These are phyloP conservation scores for Aspergillus terreus DNA, from an alignment of 2,329 filamentous ascomycete species.

Conservation along the genomic window DNA sequence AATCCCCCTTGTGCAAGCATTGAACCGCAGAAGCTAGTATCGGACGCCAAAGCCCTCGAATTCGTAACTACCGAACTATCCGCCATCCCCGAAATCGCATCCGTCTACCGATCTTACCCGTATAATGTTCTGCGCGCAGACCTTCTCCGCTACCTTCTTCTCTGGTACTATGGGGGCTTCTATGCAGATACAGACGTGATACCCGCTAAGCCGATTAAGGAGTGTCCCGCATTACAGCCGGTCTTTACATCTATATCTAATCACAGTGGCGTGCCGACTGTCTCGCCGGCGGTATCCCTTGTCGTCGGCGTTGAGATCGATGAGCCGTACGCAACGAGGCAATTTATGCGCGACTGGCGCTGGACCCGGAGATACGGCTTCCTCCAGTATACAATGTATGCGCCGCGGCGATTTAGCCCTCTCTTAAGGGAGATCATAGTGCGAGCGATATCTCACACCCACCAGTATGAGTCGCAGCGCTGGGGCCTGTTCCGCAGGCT, in stretches of 20 bases:
- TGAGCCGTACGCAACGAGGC: constrained; percentile 30
- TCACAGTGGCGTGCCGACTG: not conserved
- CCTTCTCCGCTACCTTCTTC: constrained; percentile 34
- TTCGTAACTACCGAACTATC: constrained; percentile 25
- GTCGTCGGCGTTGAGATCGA: constrained; percentile 34
- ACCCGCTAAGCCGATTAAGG: constrained; percentile 24
- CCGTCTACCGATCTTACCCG: constrained; percentile 28
- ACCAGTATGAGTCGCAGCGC: constrained; percentile 19
- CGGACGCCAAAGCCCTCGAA: constrained; percentile 22
- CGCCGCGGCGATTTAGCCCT: constrained; percentile 33
- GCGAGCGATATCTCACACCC: constrained; percentile 29
- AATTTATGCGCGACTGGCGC: constrained; percentile 30
- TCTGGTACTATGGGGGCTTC: constrained; percentile 36
- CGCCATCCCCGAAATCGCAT: constrained; percentile 25
- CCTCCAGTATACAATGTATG: constrained; percentile 33
- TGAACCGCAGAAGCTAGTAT: constrained; percentile 20
- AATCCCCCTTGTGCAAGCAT: too few species aligned
- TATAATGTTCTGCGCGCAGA: constrained; percentile 53
- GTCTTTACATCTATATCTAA: constrained; percentile 8
- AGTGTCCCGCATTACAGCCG: constrained; percentile 24
- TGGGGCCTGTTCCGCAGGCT: constrained; percentile 7
- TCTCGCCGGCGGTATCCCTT: constrained; percentile 25
- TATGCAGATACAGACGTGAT: constrained; percentile 33
- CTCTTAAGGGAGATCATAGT: constrained; percentile 30
- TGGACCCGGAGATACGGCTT: constrained; percentile 33